Base-by-base conservation (phyloP, 2,329 filamentous ascomycete species). In the Alternaria gaisen region DNA sequence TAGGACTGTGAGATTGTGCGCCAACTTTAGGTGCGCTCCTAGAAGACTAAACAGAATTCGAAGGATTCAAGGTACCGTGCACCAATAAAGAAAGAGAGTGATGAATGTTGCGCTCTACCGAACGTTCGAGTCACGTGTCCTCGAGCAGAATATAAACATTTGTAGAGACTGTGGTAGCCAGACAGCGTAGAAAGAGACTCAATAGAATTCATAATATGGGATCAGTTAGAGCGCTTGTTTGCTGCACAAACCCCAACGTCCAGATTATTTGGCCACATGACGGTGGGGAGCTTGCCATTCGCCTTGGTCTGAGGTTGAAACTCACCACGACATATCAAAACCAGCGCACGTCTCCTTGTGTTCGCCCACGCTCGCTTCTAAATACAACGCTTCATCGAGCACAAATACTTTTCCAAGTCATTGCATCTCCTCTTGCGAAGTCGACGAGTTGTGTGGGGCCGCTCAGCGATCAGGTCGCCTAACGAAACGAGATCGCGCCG, bases 211-310 rank as follows among this genome's bases (percentile, higher is more conserved):
- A 0, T 38, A 5, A 18, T 18, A 7, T 18, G 0, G 16, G n/a
- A 6, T 1, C n/a, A 12, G 0, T 8, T 38, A n/a, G 36, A n/a
- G 3, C n/a, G 16, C 3, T 38, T 3, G 0, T 7, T 18, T n/a
- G n/a, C 38, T 40, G 38, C n/a, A 40, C 9, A 10, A 4, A 11
- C 18, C 3, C 9, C 8, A 9, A 8, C 18, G n/a, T 11, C 10
- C 18, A 20, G 38, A 40, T 11, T n/a, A 40, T 40, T n/a, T 16
- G 16, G 8, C 38, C 38, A n/a, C 38, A 41, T 41, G 20, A 7
- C 36, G n/a, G 36, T 40, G n/a, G n/a, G n/a, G 36, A 40, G 18
- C 1, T 2, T 40, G 36, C 36, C 7, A n/a, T 9, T 10, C 36
- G 4, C 36, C n/a, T 40, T 20, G 5, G 36, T 20, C n/a, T 11